These are phyloP conservation scores for Paecilomyces formosus DNA, from an alignment of 2,329 filamentous ascomycete genomes.

Conservation along the genomic window DNA sequence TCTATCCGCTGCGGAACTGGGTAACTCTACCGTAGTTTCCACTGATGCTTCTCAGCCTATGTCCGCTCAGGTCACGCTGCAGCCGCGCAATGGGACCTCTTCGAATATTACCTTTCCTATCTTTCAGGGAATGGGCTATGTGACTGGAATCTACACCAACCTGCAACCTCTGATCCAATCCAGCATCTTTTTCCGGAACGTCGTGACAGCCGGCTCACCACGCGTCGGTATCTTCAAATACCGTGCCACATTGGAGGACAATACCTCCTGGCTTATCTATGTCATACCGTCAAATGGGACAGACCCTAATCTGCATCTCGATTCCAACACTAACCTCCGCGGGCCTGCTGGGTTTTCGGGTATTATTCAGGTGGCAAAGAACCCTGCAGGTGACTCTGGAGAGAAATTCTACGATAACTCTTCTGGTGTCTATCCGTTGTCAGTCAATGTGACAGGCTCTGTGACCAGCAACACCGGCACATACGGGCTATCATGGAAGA, in stretches of 20 bases:
- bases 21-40: constrained; percentile 48
- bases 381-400: constrained; percentile 49
- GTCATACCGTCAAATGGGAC: constrained; percentile 53
- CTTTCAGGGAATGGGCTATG: constrained; percentile 81
- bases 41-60: constrained; percentile 49
- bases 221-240: constrained; percentile 68
- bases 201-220: constrained; percentile 48
- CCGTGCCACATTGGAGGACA: constrained; percentile 63
- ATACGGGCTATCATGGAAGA: constrained; percentile 69
- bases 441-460: constrained; percentile 57
- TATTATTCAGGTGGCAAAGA: constrained; percentile 75
- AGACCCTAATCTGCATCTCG: constrained; percentile 59
- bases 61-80: constrained; percentile 62
- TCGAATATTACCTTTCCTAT: constrained; percentile 69
- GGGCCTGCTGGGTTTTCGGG: constrained; percentile 66
- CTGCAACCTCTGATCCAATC: constrained; percentile 67
- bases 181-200: constrained; percentile 63
- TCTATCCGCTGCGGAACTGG: constrained; percentile 70
- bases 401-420: constrained; percentile 68
- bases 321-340: constrained; percentile 58
- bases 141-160: constrained; percentile 69
- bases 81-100: constrained; percentile 42
- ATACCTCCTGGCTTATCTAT: constrained; percentile 73
- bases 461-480: constrained; percentile 50
- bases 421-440: constrained; percentile 65